phyloP scores from a whole-genome alignment of 768 basidiomycete species.

The Russula vinacea region DNA sequence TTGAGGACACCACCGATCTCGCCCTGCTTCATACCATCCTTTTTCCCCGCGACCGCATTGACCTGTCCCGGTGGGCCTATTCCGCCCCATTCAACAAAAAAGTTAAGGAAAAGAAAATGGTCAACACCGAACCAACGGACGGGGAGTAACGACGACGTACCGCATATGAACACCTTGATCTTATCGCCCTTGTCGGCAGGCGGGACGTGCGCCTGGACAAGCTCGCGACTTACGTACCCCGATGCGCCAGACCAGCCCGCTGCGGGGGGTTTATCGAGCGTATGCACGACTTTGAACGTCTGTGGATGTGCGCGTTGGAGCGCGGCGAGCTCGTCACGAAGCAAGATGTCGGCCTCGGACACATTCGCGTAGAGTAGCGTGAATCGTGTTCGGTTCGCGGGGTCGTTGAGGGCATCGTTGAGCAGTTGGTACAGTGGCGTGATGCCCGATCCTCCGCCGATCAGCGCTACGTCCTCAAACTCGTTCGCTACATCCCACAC shows the following conservation, averaged over 20 bases:
- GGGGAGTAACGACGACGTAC: constrained; percentile 42
- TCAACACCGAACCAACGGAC: not conserved
- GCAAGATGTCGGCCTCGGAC: constrained; percentile 84
- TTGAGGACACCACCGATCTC: constrained; percentile 78
- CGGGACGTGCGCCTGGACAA: constrained; percentile 72
- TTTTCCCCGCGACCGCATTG: constrained; percentile 83
- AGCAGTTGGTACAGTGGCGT: constrained; percentile 84
- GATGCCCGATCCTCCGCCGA: constrained; percentile 93
- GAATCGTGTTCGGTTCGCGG: constrained; percentile 88
- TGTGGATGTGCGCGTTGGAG: constrained; percentile 66
- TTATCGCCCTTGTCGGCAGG: constrained; percentile 65
- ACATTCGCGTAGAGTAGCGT: constrained; percentile 90
- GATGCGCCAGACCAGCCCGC: constrained; percentile 65
- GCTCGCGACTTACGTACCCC: constrained; percentile 71
- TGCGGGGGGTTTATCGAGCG: constrained; percentile 73
- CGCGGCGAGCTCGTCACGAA: constrained; percentile 71
- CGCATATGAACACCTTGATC: constrained; percentile 87
- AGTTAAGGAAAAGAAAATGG: not conserved
- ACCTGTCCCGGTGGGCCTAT: constrained; percentile 85
- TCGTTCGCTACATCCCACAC: constrained; percentile 57
- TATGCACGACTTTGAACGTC: constrained; percentile 79
- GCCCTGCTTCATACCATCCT: constrained; percentile 86
- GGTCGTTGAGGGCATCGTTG: constrained; percentile 66
- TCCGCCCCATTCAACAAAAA: not conserved
- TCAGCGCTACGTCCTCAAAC: constrained; percentile 80